Evolutionary conservation across 192 early-diverging fungal genomes (phyloP).

Genomic region (Coemansia sp.): DNA sequence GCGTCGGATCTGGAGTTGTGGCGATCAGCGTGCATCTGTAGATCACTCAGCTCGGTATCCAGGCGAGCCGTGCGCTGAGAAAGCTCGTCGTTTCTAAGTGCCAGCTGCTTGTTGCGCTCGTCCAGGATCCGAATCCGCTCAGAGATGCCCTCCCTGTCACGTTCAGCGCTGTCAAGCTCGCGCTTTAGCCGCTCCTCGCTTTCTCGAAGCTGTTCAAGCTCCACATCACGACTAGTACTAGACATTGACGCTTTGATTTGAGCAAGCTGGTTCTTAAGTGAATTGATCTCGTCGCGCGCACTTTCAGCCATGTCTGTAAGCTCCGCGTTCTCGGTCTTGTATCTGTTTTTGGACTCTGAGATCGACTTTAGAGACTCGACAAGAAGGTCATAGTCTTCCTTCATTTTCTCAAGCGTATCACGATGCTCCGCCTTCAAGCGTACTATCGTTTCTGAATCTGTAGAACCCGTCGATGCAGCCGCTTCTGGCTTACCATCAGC

Average conservation of each 20-base stretch:
- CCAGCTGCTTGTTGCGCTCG: constrained; percentile 26
- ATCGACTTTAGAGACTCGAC: constrained; percentile 15
- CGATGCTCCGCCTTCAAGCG: constrained; percentile 21
- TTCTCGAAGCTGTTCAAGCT: constrained; percentile 35
- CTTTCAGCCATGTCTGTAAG: constrained; percentile 10
- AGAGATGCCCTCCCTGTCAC: constrained; percentile 6
- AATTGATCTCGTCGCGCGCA: constrained; percentile 22
- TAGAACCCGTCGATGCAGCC: neutral
- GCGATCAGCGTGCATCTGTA: constrained; percentile 7
- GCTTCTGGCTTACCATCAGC: neutral
- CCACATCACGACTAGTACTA: neutral
- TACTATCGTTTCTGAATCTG: neutral
- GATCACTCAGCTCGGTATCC: constrained; percentile 38
- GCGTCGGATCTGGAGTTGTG: neutral
- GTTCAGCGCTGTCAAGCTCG: constrained; percentile 28
- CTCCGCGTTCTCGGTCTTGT: constrained; percentile 20
- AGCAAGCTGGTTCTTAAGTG: constrained; percentile 16
- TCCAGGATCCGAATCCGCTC: constrained; percentile 11
- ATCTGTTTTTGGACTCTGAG: constrained; percentile 21
- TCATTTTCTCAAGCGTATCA: constrained; percentile 18
- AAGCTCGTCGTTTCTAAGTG: constrained; percentile 28
- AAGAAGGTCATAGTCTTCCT: constrained; percentile 16
- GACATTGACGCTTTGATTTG: neutral
- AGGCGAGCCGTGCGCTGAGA: constrained; percentile 36
- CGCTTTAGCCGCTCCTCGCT: constrained; percentile 24